phyloP scores from a whole-genome alignment of 2,329 filamentous ascomycete genomes.

The Dothideomycetes sp. region DNA sequence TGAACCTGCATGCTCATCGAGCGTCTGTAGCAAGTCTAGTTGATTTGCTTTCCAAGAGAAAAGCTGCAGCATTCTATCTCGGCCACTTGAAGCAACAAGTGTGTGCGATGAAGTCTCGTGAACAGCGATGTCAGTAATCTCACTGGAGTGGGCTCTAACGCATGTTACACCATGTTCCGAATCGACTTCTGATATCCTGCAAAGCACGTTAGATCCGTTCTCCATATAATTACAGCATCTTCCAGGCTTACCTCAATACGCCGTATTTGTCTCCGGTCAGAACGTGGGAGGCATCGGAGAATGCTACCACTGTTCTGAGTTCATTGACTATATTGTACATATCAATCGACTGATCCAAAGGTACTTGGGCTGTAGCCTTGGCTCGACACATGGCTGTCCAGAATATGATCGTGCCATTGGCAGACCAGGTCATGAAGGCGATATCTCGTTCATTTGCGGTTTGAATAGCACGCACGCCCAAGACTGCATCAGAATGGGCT shows the following conservation, averaged over 20 bases:
- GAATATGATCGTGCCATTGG: slow-evolving; percentile 67
- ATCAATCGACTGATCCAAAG: slow-evolving; percentile 54
- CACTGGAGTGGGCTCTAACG: slow-evolving; percentile 75
- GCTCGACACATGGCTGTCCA: slow-evolving; percentile 70
- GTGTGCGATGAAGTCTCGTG: slow-evolving; percentile 52
- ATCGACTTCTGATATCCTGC: slow-evolving; percentile 53
- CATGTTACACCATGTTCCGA: slow-evolving; percentile 56
- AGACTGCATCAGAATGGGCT: slow-evolving; percentile 49
- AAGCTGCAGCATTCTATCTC: slow-evolving; percentile 90
- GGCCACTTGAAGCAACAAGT: slow-evolving; percentile 71
- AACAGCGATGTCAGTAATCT: slow-evolving; percentile 74
- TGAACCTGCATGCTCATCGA: slow-evolving; percentile 82
- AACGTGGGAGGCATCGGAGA: slow-evolving; percentile 55
- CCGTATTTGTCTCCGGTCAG: slow-evolving; percentile 81
- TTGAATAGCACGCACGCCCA: slow-evolving; percentile 62
- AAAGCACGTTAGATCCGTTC: slow-evolving; percentile 19
- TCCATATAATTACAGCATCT: slow-evolving; percentile 8
- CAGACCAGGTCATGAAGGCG: slow-evolving; percentile 83
- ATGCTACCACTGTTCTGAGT: slow-evolving; percentile 49
- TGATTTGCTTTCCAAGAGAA: slow-evolving; percentile 50
- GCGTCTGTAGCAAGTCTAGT: slow-evolving; percentile 72
- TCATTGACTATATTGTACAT: slow-evolving; percentile 45
- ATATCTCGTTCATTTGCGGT: slow-evolving; percentile 53
- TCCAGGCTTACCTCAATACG: slow-evolving; percentile 49
- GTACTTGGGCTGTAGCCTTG: slow-evolving; percentile 54